Conservation (phyloP, 176 grass and related monocot species). For the Triticum turgidum region DNA sequence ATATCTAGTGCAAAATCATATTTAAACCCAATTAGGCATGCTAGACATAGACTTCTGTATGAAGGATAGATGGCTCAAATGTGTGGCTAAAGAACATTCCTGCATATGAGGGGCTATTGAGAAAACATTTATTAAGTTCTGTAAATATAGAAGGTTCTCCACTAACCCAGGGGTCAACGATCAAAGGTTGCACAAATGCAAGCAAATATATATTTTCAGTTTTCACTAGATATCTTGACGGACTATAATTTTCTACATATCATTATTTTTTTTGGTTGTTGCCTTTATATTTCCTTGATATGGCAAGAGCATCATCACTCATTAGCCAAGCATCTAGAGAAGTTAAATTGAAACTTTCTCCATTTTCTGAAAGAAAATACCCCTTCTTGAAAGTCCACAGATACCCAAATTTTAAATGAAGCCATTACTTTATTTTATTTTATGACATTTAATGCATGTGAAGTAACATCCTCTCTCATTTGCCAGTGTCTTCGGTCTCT, state of each 20-base stretch:
- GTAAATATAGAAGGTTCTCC: too few species aligned
- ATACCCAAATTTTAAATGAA: neutral
- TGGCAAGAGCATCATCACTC: neutral
- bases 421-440: neutral
- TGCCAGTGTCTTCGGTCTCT: constrained; percentile 94
- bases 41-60: neutral
- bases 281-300: neutral
- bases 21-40: neutral
- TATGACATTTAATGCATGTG: constrained; percentile 16
- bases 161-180: neutral
- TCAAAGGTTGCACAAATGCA: neutral
- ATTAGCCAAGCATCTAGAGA: neutral
- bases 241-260: neutral
- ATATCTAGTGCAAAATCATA: neutral
- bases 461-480: constrained; percentile 27
- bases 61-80: constrained; percentile 7
- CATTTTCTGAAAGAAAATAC: constrained; percentile 5
- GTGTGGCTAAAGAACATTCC: neutral
- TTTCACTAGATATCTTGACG: neutral
- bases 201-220: neutral
- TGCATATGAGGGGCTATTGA: neutral
- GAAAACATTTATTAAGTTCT: too few species aligned
- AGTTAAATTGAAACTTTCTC: neutral
- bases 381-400: neutral
- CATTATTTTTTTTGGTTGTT: neutral